Evolutionary conservation across 1,284 basidiomycete species (phyloP), one percentile per base, ranked within the genome.

Genomic region (Irpex sp.): DNA sequence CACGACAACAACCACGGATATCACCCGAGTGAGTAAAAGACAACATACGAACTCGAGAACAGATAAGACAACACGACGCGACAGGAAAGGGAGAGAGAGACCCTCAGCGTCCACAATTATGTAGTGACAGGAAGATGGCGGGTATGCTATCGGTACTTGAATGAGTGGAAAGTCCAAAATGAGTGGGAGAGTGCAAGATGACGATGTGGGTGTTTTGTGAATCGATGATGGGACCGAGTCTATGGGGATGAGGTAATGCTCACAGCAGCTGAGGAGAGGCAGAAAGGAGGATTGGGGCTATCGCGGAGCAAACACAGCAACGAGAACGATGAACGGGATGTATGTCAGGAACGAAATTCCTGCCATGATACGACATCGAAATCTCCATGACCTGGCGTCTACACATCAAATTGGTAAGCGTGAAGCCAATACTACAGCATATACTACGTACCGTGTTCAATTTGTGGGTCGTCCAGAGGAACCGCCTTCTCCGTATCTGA

Each of bases 301-400:
- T 57, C 68, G 69, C 9, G 72, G 79, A 14, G 79, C 84, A 70
- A 87, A 88, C 66, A 90, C 76, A 67, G 84, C 85, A 66, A 90
- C 77, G 64, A 87, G 82, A 65, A 89, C 74, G 71, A 91, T 84
- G 73, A 91, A 90, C 14, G 88, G 88, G 63, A 90, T 76, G 72
- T 91, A 91, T n/a, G 88, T 89, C 71, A 90, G 68, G 56, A 90
- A 66, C 45, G 88, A 88, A 45, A 89, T 72, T 51, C 71, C 76
- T 33, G 83, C 77, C 86, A 90, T 86, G 64, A 90, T 72, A 52
- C 89, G 86, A 77, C 88, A 91, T 60, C 88, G 82, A 60, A 75
- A 77, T 56, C 89, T 84, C 89, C 88, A 91, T 47, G 80, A 80
- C 67, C 78, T 81, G 23, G 87, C 86, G 72, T 91, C 88, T 91